These are phyloP conservation scores for Cercophora sp. DNA, from an alignment of 495 filamentous ascomycete species.

Conservation along the genomic window DNA sequence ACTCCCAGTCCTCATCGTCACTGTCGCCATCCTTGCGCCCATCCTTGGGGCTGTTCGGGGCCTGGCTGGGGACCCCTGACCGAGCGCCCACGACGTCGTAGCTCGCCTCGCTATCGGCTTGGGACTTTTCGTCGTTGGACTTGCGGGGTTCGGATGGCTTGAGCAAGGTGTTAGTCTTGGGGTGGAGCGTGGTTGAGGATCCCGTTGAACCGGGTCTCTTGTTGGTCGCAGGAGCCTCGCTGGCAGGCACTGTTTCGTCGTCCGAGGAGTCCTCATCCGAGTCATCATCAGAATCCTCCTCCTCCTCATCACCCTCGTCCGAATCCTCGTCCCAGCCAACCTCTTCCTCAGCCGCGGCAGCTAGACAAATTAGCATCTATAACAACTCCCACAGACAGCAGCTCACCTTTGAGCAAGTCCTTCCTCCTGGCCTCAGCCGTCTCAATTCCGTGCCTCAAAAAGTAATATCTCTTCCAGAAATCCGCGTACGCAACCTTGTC, in stretches of 20 bases:
- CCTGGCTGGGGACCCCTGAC: slow-evolving; percentile 76
- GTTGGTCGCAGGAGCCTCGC: slow-evolving; percentile 20
- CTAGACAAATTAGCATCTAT: slow-evolving; percentile 33
- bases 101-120: slow-evolving; percentile 84
- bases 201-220: slow-evolving; percentile 41
- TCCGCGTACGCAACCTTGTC: slow-evolving; percentile 79
- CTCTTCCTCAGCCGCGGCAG: slow-evolving; percentile 66
- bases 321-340: slow-evolving; percentile 83
- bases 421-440: slow-evolving; percentile 88
- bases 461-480: slow-evolving; percentile 97
- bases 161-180: slow-evolving; percentile 33
- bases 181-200: slow-evolving; percentile 54
- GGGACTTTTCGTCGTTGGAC: slow-evolving; percentile 80
- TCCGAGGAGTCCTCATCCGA: slow-evolving; percentile 53
- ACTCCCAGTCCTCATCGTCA: slow-evolving; percentile 79
- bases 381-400: not conserved
- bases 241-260: slow-evolving; percentile 15
- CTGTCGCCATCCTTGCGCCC: slow-evolving; percentile 43
- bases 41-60: slow-evolving; percentile 65
- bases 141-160: slow-evolving; percentile 66
- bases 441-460: slow-evolving; percentile 88
- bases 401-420: slow-evolving; percentile 84
- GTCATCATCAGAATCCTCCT: too few species aligned
- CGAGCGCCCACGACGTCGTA: slow-evolving; percentile 79
- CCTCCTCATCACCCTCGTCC: too few species aligned